A percentile compares a stretch with the other conserved stretches of the same genome.
These are phyloP conservation scores for Botryotinia narcissicola DNA, from an alignment of 2,329 filamentous ascomycete genomes.

Conservation along the genomic window DNA sequence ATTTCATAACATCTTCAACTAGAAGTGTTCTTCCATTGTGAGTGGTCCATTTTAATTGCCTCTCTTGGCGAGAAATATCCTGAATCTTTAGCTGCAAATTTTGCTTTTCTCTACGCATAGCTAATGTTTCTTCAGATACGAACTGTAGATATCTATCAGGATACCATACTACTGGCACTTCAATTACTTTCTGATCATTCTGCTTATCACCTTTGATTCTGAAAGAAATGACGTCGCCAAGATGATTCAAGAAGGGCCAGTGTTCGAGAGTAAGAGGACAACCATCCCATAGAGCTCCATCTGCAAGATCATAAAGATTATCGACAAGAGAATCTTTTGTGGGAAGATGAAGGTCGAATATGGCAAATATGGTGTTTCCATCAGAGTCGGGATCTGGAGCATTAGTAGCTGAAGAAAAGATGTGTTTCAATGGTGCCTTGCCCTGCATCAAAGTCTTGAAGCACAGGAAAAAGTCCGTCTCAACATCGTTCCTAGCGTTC, in stretches of 20 bases:
- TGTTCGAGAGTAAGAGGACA: slow-evolving; percentile 26
- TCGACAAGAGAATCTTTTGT: slow-evolving; percentile 29
- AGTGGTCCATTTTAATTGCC: slow-evolving; percentile 28
- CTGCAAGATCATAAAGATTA: slow-evolving; percentile 39
- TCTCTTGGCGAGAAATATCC: slow-evolving; percentile 14
- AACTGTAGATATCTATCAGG: slow-evolving; percentile 52
- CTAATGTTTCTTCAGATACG: slow-evolving; percentile 47
- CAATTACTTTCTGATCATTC: slow-evolving; percentile 43
- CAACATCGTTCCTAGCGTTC: slow-evolving; percentile 35
- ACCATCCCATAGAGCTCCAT: slow-evolving; percentile 36
- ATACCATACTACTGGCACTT: slow-evolving; percentile 53
- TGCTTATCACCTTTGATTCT: slow-evolving; percentile 43
- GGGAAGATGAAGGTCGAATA: slow-evolving; percentile 36
- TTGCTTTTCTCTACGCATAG: slow-evolving; percentile 40
- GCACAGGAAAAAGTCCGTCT: slow-evolving; percentile 32
- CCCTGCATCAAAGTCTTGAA: slow-evolving; percentile 28
- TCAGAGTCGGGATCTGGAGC: slow-evolving; percentile 21
- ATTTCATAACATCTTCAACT: slow-evolving; percentile 36
- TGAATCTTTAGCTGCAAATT: slow-evolving; percentile 26
- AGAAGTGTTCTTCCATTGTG: slow-evolving; percentile 30
- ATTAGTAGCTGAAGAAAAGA: slow-evolving; percentile 35
- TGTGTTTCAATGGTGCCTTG: slow-evolving; percentile 25
- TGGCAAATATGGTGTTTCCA: slow-evolving; percentile 32
- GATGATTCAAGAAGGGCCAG: slow-evolving; percentile 36
- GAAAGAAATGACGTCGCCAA: slow-evolving; percentile 51